These are phyloP conservation scores for Auricularia cornea DNA, from an alignment of 768 basidiomycete species.

Conservation along the genomic window DNA sequence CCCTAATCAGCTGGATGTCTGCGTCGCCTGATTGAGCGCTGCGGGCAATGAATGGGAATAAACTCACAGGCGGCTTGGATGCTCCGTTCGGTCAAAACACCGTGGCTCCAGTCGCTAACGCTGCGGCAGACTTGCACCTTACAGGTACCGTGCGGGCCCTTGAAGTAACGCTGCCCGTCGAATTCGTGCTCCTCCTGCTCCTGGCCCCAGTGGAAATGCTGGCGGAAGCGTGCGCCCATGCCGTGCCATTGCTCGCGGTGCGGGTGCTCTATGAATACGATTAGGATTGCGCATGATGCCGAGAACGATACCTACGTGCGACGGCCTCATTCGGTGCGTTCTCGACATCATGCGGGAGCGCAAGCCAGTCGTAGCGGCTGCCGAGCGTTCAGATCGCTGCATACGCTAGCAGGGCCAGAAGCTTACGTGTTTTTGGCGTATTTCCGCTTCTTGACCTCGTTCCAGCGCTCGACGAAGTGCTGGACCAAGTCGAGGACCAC, in stretches of 20 bases:
- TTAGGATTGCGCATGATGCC: not conserved
- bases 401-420: conserved; percentile 6
- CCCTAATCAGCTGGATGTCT: conserved; percentile 74
- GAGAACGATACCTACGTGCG: conserved; percentile 32
- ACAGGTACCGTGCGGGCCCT: conserved; percentile 43
- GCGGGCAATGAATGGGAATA: not conserved
- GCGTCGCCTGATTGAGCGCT: no score
- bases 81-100: conserved; percentile 80
- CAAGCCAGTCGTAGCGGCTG: conserved; percentile 53
- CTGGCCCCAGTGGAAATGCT: conserved; percentile 47
- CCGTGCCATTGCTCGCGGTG: conserved; percentile 52
- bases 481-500: conserved; percentile 86
- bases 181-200: conserved; percentile 19
- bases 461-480: conserved; percentile 91
- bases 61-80: conserved; percentile 88
- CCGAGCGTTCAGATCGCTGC: not conserved
- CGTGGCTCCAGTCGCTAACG: conserved; percentile 91
- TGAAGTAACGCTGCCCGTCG: conserved; percentile 34
- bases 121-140: conserved; percentile 77
- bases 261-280: conserved; percentile 45
- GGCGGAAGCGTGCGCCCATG: conserved; percentile 51
- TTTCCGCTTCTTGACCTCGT: conserved; percentile 79
- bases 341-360: conserved; percentile 65
- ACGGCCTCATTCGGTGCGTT: conserved; percentile 60
- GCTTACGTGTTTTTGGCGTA: conserved; percentile 23